Conservation (phyloP, 495 filamentous ascomycete genomes). For the Aspergillus sclerotiicarbonarius region DNA sequence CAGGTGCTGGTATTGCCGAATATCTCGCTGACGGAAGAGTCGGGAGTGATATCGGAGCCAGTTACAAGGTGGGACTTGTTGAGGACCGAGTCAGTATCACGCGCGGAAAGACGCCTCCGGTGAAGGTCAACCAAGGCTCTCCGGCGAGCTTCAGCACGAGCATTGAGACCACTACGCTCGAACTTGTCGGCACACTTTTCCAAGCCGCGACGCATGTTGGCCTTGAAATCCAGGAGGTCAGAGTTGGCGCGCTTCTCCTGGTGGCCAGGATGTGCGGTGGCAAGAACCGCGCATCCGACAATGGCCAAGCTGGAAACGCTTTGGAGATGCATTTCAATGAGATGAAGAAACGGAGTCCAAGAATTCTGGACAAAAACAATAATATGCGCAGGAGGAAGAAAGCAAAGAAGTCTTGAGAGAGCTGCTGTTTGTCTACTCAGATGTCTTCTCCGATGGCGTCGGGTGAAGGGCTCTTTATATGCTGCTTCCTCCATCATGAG, state of each 20-base stretch:
- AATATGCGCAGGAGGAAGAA: background rate
- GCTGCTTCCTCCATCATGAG: background rate
- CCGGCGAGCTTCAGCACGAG: constrained; percentile 2
- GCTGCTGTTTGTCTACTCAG: background rate
- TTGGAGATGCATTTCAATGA: background rate
- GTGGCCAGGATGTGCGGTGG: background rate
- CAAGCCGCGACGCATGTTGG: constrained; percentile 6
- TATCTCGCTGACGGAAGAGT: constrained; percentile 19
- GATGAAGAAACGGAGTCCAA: background rate
- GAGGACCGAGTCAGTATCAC: background rate
- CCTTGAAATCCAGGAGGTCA: constrained; percentile 2
- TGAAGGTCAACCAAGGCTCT: background rate
- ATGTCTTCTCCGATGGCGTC: background rate
- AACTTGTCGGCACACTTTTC: background rate
- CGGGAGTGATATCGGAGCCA: constrained; percentile 33
- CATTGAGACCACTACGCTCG: background rate
- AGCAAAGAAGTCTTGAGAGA: background rate
- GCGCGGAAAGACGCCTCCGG: constrained; percentile 1
- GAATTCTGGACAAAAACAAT: background rate
- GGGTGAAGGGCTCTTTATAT: background rate
- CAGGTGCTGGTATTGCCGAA: constrained; percentile 51
- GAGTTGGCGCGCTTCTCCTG: constrained; percentile 1
- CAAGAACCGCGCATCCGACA: background rate
- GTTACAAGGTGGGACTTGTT: background rate
- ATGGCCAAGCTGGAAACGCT: background rate